These are phyloP conservation scores for Apiotrichum veenhuisii DNA, from an alignment of 1,284 basidiomycete species.

Conservation along the genomic window DNA sequence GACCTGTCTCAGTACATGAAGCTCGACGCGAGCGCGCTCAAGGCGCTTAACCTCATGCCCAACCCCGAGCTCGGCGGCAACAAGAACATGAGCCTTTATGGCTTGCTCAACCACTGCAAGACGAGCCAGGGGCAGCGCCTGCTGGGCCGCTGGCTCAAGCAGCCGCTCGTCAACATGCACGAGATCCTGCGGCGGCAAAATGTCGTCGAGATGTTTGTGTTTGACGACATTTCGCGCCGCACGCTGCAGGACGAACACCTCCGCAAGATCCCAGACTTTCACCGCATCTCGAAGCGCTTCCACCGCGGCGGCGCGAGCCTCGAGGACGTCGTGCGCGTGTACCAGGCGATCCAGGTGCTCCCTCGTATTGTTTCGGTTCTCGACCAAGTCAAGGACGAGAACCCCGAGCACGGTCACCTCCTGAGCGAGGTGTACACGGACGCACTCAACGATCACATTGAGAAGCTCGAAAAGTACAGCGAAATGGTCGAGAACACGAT, in stretches of 20 bases:
- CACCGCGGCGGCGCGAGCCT: conserved; percentile 77
- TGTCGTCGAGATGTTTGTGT: conserved; percentile 80
- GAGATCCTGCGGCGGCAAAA: conserved; percentile 82
- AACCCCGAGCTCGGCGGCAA: conserved; percentile 57
- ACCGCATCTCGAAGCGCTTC: conserved; percentile 88
- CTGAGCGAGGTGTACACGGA: conserved; percentile 66
- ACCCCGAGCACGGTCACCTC: conserved; percentile 54
- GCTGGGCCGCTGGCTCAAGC: conserved; percentile 91
- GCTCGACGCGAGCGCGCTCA: conserved; percentile 88
- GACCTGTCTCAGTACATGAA: conserved; percentile 94
- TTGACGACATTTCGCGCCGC: conserved; percentile 67
- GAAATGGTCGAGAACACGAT: conserved; percentile 96
- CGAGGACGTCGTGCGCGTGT: conserved; percentile 94
- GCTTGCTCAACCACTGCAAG: conserved; percentile 90
- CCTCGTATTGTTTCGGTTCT: conserved; percentile 68
- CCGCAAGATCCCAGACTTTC: conserved; percentile 90
- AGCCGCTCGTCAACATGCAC: conserved; percentile 89
- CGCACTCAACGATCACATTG: conserved; percentile 60
- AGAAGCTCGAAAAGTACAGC: conserved; percentile 68
- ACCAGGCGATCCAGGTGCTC: conserved; percentile 79
- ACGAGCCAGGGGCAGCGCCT: conserved; percentile 92
- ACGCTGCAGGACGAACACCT: conserved; percentile 70
- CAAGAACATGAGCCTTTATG: conserved; percentile 82
- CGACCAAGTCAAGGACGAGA: conserved; percentile 45
- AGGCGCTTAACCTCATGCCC: conserved; percentile 84